Evolutionary conservation across 2,329 filamentous ascomycete genomes (phyloP).

Genomic region (Claviceps cyperi): DNA sequence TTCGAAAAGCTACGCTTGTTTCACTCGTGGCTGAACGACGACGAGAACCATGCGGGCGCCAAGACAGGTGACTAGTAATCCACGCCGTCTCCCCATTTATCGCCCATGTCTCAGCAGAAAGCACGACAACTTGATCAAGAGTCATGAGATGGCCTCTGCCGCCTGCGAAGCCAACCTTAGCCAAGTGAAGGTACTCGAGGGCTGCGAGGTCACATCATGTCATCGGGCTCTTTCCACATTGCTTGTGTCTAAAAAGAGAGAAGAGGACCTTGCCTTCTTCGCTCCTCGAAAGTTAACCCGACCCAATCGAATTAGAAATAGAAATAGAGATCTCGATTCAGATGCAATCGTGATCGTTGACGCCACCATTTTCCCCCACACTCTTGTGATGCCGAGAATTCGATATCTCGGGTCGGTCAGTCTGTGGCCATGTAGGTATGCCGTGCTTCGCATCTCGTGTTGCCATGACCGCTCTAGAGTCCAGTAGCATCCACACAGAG

Average conservation of each 20-base stretch:
- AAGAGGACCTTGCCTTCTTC: neutral
- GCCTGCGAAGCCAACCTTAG: too few species aligned
- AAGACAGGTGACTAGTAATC: neutral
- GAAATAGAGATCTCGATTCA: neutral
- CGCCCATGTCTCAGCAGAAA: neutral
- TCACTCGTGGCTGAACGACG: neutral
- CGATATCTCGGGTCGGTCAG: neutral
- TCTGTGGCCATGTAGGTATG: neutral
- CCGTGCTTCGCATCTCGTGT: conserved; percentile 1
- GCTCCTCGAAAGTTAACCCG: neutral
- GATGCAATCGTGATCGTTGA: neutral
- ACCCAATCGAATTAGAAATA: too few species aligned
- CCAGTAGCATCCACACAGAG: neutral
- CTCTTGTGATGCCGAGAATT: neutral
- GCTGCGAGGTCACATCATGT: neutral
- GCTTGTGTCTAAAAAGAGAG: too few species aligned
- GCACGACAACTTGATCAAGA: neutral
- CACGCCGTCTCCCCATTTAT: neutral
- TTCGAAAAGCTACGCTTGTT: neutral
- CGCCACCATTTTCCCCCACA: neutral
- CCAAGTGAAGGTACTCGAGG: too few species aligned
- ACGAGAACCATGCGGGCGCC: neutral
- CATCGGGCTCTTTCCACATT: neutral
- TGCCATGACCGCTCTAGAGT: conserved; percentile 1
- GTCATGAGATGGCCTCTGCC: neutral